A percentile compares a stretch with the other conserved stretches of the same genome.
Evolutionary conservation across 2,329 filamentous ascomycete species (phyloP).

Genomic region (Sporothrix curviconia): DNA sequence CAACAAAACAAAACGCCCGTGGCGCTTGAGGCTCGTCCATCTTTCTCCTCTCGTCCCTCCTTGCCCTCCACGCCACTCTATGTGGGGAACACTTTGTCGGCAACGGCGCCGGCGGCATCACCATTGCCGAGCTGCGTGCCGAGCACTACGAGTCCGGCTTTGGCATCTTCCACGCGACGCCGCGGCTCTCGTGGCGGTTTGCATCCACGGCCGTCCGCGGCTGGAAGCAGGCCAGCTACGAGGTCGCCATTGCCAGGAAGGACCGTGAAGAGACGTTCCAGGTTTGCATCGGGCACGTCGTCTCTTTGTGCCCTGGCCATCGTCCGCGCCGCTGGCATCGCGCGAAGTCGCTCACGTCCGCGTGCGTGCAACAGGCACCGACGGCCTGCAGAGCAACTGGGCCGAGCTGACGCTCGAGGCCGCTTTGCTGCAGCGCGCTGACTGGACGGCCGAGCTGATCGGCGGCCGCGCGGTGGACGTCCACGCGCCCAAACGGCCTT

Average conservation of each 20-base stretch:
- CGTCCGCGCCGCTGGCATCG: conserved; percentile 24
- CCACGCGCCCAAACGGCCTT: conserved; percentile 18
- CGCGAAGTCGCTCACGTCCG: conserved; percentile 16
- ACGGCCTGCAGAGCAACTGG: conserved; percentile 12
- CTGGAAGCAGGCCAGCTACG: conserved; percentile 20
- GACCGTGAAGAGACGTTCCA: neutral
- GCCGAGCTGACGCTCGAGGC: conserved; percentile 19
- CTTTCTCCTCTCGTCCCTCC: too few species aligned
- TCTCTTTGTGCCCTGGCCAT: conserved; percentile 30
- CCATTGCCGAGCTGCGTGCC: conserved; percentile 10
- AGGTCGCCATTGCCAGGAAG: conserved; percentile 14
- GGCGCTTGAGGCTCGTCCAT: too few species aligned
- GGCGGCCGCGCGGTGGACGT: neutral
- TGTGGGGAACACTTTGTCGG: too few species aligned
- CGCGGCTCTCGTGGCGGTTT: conserved; percentile 23
- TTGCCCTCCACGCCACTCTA: too few species aligned
- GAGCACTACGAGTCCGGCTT: conserved; percentile 22
- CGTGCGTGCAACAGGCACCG: conserved; percentile 11
- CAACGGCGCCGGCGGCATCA: neutral
- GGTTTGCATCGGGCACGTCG: conserved; percentile 8
- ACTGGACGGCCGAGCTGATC: conserved; percentile 15
- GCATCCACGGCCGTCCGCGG: neutral
- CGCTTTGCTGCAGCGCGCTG: conserved; percentile 13
- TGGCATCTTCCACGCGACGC: conserved; percentile 17
- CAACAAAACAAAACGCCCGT: too few species aligned